A percentile compares a stretch with the other conserved stretches of the same genome.
Conservation (phyloP, 176 grass and related monocot genomes). For the Cenchrus americanus region DNA sequence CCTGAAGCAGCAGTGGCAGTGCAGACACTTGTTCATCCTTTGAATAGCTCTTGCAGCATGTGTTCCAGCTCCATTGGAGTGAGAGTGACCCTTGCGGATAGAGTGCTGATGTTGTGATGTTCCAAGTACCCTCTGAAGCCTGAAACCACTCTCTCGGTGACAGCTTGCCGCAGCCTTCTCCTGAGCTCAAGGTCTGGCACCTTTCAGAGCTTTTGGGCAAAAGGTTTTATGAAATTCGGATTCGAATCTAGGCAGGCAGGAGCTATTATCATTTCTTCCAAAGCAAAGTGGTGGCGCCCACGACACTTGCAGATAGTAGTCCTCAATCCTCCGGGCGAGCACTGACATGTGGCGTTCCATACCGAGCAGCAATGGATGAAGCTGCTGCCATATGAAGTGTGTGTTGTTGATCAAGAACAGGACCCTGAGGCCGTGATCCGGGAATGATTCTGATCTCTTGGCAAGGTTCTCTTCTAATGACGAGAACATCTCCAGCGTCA, state of each 20-base stretch:
- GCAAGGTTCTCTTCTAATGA: background rate
- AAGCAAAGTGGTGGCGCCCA: background rate
- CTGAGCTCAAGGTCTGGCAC: background rate
- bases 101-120: background rate
- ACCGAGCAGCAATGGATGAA: background rate
- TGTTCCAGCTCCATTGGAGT: background rate
- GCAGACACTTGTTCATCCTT: constrained; percentile 12
- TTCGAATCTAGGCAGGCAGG: background rate
- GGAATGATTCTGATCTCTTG: background rate
- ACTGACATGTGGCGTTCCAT: fast-evolving
- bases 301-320: background rate
- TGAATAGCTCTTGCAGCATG: constrained; percentile 10
- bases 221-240: background rate
- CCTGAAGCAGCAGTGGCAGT: no score
- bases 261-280: background rate
- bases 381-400: background rate
- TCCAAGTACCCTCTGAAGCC: background rate
- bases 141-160: background rate
- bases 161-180: background rate
- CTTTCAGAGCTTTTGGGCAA: constrained; percentile 13
- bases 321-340: background rate
- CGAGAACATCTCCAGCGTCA: background rate
- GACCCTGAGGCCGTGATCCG: background rate
- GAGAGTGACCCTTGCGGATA: background rate
- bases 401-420: constrained; percentile 18